Conservation (phyloP, 73 alveolate species). For the Paramecium biaurelia region DNA sequence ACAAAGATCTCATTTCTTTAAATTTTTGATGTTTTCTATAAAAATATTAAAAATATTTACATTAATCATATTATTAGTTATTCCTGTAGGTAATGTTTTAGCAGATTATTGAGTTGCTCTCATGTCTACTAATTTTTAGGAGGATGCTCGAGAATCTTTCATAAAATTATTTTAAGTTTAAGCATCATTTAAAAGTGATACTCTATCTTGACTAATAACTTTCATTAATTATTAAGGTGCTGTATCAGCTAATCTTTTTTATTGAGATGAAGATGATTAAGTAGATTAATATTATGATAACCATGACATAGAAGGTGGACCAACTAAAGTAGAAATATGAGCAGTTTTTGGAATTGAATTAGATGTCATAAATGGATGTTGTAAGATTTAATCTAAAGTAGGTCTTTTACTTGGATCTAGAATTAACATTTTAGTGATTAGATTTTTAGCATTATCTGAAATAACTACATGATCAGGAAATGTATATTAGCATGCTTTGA, state of each 20-base stretch:
- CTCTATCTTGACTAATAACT: conserved; percentile 38
- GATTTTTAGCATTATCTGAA: conserved; percentile 87
- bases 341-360: conserved; percentile 86
- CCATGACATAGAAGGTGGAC: conserved; percentile 94
- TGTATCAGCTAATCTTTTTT: conserved; percentile 55
- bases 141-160: conserved; percentile 54
- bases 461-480: conserved; percentile 93
- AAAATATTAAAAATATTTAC: not conserved
- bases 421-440: conserved; percentile 80
- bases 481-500: conserved; percentile 80
- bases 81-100: conserved; percentile 39
- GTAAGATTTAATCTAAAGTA: conserved; percentile 84
- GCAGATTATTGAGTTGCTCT: conserved; percentile 25
- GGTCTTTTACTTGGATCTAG: conserved; percentile 95
- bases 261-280: conserved; percentile 38
- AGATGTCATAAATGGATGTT: conserved; percentile 88
- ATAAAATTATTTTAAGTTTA: conserved; percentile 35
- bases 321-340: conserved; percentile 89
- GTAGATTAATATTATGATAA: conserved; percentile 64
- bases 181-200: conserved; percentile 41
- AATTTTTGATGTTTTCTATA: not conserved
- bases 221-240: conserved; percentile 58
- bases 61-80: not conserved
- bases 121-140: conserved; percentile 1
- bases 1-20: conserved; percentile 77